Base-by-base conservation (phyloP, 2,329 filamentous ascomycete species). In the Hypoxylon sp. region DNA sequence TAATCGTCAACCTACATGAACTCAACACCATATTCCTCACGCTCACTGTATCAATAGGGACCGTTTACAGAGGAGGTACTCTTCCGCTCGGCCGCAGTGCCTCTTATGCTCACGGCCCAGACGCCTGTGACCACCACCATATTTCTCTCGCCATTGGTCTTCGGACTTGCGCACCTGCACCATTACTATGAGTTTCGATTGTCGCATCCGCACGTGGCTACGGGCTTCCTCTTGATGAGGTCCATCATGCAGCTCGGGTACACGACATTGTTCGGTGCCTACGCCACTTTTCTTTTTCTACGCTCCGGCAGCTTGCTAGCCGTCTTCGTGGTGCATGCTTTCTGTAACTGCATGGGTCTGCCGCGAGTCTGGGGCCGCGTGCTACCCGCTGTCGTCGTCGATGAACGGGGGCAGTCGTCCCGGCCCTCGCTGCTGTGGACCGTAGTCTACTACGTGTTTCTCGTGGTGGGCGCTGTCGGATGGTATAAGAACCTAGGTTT, bases 151-250 rank as follows among this genome's bases (percentile, higher is more conserved):
- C 95, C 95, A 5, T 81, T 97, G 9, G 90, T 97, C 77, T 98
- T 98, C 76, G 95, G 95, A 53, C 88, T 97, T 45, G 94, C 96
- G 6, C 96, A 99, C 80, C 80, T 97, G 49, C 95, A 99, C 79
- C 96, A 99, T 80, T 93, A 97, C 77, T 97, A 97, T 81, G 96
- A 98, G 80, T 97, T 97, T 79, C 87, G 91, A 60, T 83, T 97
- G 61, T 92, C 91, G 1, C 88, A 96, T 72, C 92, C 93, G 7
- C 83, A 87, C 67, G 88, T 90, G 1, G 86, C 92, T 11, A 69
- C 84, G 0, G 83, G 87, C 1, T 88, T 91, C 5, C 74, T 96
- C 4, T 75, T 91, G 22, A 88, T 91, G 26, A 89, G 93, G 51
- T 93, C 93, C 1, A 70, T 93, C 9, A 85, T 98, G 70, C 96